These are phyloP conservation scores for Pythium utonaiense DNA, from an alignment of 352 stramenopile genomes.

Conservation along the genomic window DNA sequence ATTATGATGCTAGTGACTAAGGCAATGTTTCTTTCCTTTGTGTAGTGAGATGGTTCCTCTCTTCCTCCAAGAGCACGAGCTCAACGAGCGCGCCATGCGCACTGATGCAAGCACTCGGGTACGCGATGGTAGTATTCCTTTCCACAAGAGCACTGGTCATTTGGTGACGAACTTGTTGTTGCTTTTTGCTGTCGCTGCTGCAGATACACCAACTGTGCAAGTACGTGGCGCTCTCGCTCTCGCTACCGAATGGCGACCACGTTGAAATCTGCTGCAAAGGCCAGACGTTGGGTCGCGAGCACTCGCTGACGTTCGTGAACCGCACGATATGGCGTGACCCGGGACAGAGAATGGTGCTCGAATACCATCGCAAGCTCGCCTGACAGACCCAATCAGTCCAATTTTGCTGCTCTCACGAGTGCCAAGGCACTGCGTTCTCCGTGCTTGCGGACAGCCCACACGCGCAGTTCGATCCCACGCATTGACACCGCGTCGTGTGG, in stretches of 20 bases:
- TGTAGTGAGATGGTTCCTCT: neutral
- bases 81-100: neutral
- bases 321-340: constrained; percentile 51
- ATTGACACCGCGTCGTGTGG: too few relatives aligned
- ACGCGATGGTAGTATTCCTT: too few relatives aligned
- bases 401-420: neutral
- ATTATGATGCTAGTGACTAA: neutral
- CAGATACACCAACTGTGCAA: constrained; percentile 64
- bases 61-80: neutral
- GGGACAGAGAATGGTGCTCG: constrained; percentile 44
- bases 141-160: too few relatives aligned
- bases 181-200: neutral
- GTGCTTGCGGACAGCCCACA: too few relatives aligned
- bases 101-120: constrained; percentile 1
- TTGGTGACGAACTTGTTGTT: neutral
- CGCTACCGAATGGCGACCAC: constrained; percentile 33
- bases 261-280: constrained; percentile 59
- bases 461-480: too few relatives aligned
- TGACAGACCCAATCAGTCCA: neutral
- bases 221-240: constrained; percentile 51
- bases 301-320: constrained; percentile 66
- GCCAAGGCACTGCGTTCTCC: too few relatives aligned
- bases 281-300: constrained; percentile 41
- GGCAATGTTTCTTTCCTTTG: neutral
- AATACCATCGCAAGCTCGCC: constrained; percentile 36